These are phyloP conservation scores for Ligustrum vulgare DNA, from an alignment of 257 asterid species.

Conservation along the genomic window DNA sequence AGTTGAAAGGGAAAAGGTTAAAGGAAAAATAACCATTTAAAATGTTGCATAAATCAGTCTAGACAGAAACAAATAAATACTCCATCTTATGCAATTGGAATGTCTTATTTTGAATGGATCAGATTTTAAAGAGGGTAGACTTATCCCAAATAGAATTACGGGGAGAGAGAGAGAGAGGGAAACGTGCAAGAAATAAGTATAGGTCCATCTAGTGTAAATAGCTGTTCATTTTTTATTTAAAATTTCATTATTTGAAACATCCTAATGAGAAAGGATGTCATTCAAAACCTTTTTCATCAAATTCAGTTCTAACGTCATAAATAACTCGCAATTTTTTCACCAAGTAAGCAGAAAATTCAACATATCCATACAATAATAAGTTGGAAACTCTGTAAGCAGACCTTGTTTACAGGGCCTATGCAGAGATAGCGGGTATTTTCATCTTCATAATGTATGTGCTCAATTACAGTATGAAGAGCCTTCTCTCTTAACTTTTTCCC, in stretches of 20 bases:
- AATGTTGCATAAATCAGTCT: not conserved
- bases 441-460: slow-evolving; percentile 96
- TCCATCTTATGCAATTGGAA: not conserved
- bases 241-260: not conserved
- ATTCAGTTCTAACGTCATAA: not conserved
- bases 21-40: not conserved
- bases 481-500: slow-evolving; percentile 87
- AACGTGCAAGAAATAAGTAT: not conserved
- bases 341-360: not conserved
- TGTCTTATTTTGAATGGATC: not conserved
- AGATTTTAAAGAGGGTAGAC: not conserved
- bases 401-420: slow-evolving; percentile 99
- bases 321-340: not conserved
- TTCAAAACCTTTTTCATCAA: not conserved
- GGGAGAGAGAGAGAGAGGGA: not conserved
- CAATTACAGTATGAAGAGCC: slow-evolving; percentile 70
- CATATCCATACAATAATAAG: not conserved
- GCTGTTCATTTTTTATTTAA: not conserved
- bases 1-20: not conserved
- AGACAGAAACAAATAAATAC: not conserved
- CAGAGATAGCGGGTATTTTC: slow-evolving; percentile 94
- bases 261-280: not conserved
- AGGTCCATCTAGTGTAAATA: not conserved
- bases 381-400: slow-evolving; percentile 27
- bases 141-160: not conserved